Evolutionary conservation across 1,284 basidiomycete species (phyloP).

Genomic region (Rhizoctonia solani): DNA sequence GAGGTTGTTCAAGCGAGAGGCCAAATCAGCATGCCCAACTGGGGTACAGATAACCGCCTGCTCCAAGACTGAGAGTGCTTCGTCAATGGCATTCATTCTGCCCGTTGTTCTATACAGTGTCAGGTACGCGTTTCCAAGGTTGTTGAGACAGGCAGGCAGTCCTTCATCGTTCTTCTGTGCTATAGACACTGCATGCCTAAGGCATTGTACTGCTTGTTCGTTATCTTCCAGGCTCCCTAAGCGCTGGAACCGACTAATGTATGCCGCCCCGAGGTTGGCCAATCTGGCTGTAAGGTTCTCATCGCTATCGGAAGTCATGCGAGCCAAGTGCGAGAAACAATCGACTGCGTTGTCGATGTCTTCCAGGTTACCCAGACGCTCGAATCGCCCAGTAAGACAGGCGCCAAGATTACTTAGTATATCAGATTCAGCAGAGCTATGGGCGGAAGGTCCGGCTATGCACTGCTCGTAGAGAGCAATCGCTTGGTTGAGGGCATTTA

Average conservation of each 20-base stretch:
- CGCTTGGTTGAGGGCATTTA: background rate
- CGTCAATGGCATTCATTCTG: background rate
- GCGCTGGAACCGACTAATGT: background rate
- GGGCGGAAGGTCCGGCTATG: background rate
- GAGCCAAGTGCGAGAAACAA: background rate
- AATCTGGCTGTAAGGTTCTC: background rate
- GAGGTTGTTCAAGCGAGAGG: background rate
- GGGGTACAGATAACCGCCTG: background rate
- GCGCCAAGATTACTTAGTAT: background rate
- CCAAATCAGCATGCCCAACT: background rate
- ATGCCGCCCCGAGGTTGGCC: constrained; percentile 3
- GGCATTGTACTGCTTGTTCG: background rate
- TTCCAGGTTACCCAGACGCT: background rate
- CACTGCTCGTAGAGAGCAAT: background rate
- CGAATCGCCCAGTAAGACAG: background rate
- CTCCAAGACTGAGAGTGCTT: background rate
- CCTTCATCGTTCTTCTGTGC: background rate
- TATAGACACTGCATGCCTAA: background rate
- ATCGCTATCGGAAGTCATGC: background rate
- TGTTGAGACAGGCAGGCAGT: background rate
- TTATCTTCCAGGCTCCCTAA: background rate
- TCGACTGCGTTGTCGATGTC: background rate
- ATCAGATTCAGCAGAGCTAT: background rate
- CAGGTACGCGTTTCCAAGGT: background rate
- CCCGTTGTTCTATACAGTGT: background rate